Conservation (phyloP, 2,329 filamentous ascomycete species). For the Pseudogymnoascus verrucosus region DNA sequence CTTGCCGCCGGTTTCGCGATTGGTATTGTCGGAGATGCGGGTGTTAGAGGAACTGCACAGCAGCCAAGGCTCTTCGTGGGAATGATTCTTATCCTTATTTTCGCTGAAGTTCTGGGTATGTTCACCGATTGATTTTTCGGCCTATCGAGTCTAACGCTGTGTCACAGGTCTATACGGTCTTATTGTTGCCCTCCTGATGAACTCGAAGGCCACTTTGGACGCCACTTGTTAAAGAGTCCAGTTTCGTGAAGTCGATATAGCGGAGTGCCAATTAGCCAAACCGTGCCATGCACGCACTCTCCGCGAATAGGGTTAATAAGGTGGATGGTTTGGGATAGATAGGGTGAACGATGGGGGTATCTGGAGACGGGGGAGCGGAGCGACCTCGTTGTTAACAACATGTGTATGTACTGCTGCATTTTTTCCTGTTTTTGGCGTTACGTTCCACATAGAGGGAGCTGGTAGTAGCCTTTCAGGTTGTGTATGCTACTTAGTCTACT, state of each 20-base stretch:
- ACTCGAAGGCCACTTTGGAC: slow-evolving; percentile 74
- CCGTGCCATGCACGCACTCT: background rate
- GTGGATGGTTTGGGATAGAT: background rate
- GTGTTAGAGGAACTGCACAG: slow-evolving; percentile 75
- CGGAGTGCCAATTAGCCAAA: slow-evolving; percentile 4
- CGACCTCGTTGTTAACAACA: slow-evolving; percentile 22
- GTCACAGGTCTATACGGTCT: slow-evolving; percentile 87
- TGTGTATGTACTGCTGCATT: slow-evolving; percentile 26
- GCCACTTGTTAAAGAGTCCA: slow-evolving; percentile 46
- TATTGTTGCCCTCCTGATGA: slow-evolving; percentile 98
- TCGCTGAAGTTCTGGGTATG: slow-evolving; percentile 74
- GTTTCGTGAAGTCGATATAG: background rate
- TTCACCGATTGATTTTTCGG: background rate
- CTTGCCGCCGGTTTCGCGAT: slow-evolving; percentile 80
- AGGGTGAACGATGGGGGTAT: slow-evolving; percentile 1
- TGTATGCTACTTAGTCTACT: slow-evolving; percentile 28
- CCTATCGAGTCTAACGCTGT: slow-evolving; percentile 22
- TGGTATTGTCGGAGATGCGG: slow-evolving; percentile 80
- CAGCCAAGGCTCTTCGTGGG: slow-evolving; percentile 63
- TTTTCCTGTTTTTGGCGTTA: slow-evolving; percentile 24
- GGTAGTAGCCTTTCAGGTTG: slow-evolving; percentile 22
- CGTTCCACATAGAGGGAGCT: slow-evolving; percentile 28
- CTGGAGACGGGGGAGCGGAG: slow-evolving; percentile 8
- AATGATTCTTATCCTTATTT: slow-evolving; percentile 80
- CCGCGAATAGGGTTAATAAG: slow-evolving; percentile 4